phyloP scores from a whole-genome alignment of 495 filamentous ascomycete species.

The Xylaria bambusicola region DNA sequence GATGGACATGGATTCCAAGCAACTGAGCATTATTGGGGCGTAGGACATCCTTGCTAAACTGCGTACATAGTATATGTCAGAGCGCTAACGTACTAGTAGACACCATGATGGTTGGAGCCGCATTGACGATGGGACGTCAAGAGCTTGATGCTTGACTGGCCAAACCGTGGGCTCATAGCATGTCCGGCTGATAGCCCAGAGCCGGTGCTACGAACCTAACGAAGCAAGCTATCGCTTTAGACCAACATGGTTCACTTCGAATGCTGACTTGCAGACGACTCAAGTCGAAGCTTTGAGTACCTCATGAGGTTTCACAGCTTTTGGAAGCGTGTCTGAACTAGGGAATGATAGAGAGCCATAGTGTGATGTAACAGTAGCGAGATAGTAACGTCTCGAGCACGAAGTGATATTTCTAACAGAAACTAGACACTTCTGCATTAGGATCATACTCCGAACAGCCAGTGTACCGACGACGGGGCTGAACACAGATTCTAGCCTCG shows the following conservation, averaged over 20 bases:
- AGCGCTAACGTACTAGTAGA: too few species aligned
- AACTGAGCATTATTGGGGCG: neutral
- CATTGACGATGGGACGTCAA: neutral
- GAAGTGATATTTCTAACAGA: neutral
- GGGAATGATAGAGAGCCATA: neutral
- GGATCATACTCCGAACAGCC: neutral
- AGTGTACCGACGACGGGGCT: neutral
- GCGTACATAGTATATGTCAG: neutral
- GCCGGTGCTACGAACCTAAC: neutral
- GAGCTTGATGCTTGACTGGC: too few species aligned
- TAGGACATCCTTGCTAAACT: neutral
- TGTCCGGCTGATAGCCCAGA: neutral
- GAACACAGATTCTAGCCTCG: too few species aligned
- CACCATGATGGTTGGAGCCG: neutral
- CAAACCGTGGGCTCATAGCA: neutral
- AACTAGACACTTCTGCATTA: neutral
- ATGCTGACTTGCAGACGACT: neutral
- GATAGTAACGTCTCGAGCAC: neutral
- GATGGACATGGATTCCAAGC: neutral
- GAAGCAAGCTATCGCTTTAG: too few species aligned
- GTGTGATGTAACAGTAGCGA: neutral
- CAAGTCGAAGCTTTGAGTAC: neutral
- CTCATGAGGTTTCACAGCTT: neutral
- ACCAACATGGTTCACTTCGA: neutral
- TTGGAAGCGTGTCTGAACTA: neutral